A percentile compares a stretch with the other conserved stretches of the same genome.
Conservation (phyloP, 2,329 filamentous ascomycete species). For the Claviceps purpurea region DNA sequence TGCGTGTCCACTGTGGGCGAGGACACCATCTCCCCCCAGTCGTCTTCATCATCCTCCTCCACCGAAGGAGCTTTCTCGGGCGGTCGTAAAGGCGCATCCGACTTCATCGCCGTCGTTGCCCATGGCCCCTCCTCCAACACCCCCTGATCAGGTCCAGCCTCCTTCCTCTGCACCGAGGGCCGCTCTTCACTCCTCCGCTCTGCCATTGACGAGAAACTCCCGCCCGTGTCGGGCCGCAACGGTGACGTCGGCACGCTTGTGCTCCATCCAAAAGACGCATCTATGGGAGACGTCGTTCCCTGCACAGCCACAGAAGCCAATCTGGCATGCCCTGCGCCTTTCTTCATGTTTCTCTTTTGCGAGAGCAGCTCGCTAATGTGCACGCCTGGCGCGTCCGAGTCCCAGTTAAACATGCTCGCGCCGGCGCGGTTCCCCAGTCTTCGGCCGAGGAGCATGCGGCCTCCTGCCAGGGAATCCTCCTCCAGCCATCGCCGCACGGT, state of each 20-base stretch:
- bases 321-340: conserved; percentile 4
- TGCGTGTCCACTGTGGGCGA: conserved; percentile 13
- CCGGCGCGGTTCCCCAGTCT: conserved; percentile 24
- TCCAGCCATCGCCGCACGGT: conserved; percentile 55
- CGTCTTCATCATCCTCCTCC: conserved; percentile 33
- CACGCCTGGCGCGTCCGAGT: conserved; percentile 36
- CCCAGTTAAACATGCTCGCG: conserved; percentile 47
- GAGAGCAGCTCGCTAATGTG: conserved; percentile 27
- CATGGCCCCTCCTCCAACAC: background rate
- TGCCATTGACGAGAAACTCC: background rate
- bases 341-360: conserved; percentile 13
- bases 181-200: background rate
- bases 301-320: conserved; percentile 10
- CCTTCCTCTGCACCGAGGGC: background rate
- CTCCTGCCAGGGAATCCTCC: conserved; percentile 41
- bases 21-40: conserved; percentile 48
- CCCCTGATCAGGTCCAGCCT: background rate
- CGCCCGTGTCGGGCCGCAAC: conserved; percentile 2
- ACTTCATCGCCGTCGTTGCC: background rate
- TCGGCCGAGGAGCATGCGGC: conserved; percentile 28
- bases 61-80: background rate
- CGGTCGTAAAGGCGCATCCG: background rate
- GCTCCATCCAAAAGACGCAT: background rate
- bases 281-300: background rate
- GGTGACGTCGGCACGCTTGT: conserved; percentile 5